Percentiles rank a stretch among this genome's conserved stretches.
These are phyloP conservation scores for Gardenia jasminoides DNA, from an alignment of 257 asterid species.

Conservation along the genomic window DNA sequence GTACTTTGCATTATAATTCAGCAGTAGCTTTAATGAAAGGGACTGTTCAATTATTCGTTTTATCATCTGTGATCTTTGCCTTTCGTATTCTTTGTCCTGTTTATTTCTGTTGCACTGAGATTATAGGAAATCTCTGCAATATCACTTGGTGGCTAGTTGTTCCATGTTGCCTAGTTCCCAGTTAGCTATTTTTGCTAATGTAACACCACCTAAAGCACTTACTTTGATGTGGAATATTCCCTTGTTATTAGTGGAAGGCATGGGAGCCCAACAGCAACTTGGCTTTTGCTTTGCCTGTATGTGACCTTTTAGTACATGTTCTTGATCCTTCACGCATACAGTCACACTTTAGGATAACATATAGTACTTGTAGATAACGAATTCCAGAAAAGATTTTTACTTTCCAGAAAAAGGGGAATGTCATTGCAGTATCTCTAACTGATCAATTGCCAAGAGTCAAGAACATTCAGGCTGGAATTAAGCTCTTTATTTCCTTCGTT, in stretches of 20 bases:
- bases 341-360: not conserved
- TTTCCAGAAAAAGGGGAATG: not conserved
- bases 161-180: constrained; percentile 3
- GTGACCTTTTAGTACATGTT: not conserved
- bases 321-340: not conserved
- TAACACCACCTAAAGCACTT: not conserved
- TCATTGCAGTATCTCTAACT: too few species aligned
- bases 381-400: too few species aligned
- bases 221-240: constrained; percentile 20
- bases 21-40: not conserved
- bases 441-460: too few species aligned
- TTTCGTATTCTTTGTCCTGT: not conserved
- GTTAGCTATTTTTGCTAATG: not conserved
- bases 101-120: not conserved
- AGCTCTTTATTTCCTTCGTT: too few species aligned
- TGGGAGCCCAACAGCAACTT: constrained; percentile 11
- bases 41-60: not conserved
- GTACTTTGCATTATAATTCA: not conserved
- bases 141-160: not conserved
- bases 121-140: not conserved
- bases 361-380: too few species aligned
- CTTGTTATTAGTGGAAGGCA: constrained; percentile 20
- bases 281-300: constrained; percentile 15
- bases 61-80: not conserved
- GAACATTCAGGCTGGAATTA: too few species aligned